Conservation (phyloP, 2,329 filamentous ascomycete species). For the Hymenoscyphus albidus region DNA sequence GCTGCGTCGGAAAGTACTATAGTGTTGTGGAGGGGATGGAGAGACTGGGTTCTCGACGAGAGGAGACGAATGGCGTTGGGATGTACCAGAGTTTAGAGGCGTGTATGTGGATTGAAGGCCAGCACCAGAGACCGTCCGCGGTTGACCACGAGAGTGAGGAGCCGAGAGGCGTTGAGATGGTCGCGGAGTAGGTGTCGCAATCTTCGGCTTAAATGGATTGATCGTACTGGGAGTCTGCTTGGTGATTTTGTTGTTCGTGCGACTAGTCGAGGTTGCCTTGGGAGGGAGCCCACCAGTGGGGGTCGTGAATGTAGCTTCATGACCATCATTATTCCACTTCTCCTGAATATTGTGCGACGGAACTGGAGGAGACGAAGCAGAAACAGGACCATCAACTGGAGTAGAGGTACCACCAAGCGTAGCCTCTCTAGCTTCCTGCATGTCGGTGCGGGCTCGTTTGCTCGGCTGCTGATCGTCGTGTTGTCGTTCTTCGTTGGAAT, state of each 20-base stretch:
- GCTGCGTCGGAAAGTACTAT: background rate
- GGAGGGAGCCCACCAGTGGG: background rate
- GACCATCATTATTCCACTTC: background rate
- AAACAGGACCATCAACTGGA: background rate
- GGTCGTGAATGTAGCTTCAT: background rate
- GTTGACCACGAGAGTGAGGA: no score
- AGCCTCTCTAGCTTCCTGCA: background rate
- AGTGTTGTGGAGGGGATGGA: background rate
- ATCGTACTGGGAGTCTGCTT: background rate
- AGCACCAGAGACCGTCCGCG: no score
- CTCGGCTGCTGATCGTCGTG: background rate
- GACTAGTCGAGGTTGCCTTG: background rate
- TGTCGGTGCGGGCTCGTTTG: background rate
- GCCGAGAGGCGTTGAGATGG: background rate
- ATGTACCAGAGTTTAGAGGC: no score
- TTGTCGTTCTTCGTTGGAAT: background rate
- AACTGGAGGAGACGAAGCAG: background rate
- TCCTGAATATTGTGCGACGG: background rate
- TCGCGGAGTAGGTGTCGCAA: background rate
- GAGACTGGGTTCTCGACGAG: no score
- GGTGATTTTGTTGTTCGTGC: background rate
- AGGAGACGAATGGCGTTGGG: no score
- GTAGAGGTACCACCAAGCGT: background rate
- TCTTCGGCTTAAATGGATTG: background rate
- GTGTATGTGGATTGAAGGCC: no score